Conservation (phyloP, 331 rosid species). For the Phaseolus coccineus region DNA sequence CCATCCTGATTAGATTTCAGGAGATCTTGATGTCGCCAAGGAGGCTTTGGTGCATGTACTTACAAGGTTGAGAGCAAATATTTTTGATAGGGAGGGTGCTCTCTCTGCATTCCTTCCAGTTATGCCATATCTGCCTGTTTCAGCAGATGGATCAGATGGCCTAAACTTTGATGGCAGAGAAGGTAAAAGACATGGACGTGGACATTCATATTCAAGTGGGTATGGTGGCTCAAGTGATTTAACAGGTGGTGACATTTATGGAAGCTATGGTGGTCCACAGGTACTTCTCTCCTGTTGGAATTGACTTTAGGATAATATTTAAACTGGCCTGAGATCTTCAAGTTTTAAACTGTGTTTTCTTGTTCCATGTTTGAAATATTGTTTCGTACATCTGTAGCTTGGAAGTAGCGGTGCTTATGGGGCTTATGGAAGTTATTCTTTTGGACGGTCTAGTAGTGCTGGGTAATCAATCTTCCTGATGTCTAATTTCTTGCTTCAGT, state of each 20-base stretch:
- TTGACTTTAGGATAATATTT: constrained; percentile 30
- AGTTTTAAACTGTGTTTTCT: constrained; percentile 33
- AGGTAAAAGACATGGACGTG: constrained; percentile 85
- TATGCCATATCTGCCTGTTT: constrained; percentile 86
- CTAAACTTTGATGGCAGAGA: constrained; percentile 83
- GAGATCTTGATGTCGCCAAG: constrained; percentile 94
- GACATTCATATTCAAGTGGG: constrained; percentile 78
- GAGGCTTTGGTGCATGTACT: constrained; percentile 96
- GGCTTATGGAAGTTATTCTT: constrained; percentile 85
- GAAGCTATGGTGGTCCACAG: constrained; percentile 91
- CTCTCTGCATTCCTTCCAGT: constrained; percentile 79
- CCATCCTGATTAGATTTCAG: constrained; percentile 68
- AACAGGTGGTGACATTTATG: constrained; percentile 69
- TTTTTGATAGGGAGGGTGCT: constrained; percentile 96
- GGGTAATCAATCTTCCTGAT: constrained; percentile 71
- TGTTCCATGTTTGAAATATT: constrained; percentile 35
- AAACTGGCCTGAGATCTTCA: constrained; percentile 1
- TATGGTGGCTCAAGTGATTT: constrained; percentile 87
- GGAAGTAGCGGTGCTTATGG: constrained; percentile 81
- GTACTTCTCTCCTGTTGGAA: constrained; percentile 46
- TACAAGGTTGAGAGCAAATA: constrained; percentile 88
- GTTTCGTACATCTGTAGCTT: constrained; percentile 61
- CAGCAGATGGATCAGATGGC: constrained; percentile 76
- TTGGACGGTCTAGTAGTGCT: constrained; percentile 74
- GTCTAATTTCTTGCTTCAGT: constrained; percentile 13